Base-by-base conservation (phyloP, 345 rosid species). In the Nasturtium officinale region DNA sequence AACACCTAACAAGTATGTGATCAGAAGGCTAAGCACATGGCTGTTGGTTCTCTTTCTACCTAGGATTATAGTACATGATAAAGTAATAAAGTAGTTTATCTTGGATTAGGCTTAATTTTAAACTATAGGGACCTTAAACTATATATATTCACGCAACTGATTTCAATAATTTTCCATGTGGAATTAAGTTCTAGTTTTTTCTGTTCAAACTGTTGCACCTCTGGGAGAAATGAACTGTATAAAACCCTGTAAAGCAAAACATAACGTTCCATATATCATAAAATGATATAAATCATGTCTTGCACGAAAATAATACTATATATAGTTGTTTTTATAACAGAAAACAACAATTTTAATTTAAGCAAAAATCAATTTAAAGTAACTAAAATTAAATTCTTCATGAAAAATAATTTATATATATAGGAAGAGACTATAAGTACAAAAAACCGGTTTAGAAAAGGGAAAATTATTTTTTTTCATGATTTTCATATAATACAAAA, bases 21-120 rank as follows among this genome's bases (percentile, higher is more conserved):
- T 57, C 21, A 70, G 62, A 57, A 56, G 46, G 48, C 72, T 77
- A 63, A 20, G 72, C 76, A 77, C 76, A 77, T 71, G 80, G 33
- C 16, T 52, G 48, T 18, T 47, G 30, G 18, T 7, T 64, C 56
- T 33, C 48, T 52, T 35, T 63, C 13, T 16, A 52, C 38, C 58
- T 29, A 42, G 28, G 50, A 23, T 32, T 53, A 45, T 16, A 23
- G 25, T 70, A 63, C 28, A 42, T 4, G 40, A 29, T 42, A 55
- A 46, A 55, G 8, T 46, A 55, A 62, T 62, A 69, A 43, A 61
- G 26, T 46, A 61, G 26, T 46, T 30, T 47, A 32, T 32, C 48
- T 50, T 66, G 23, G 33, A 32, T 20, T 67, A 52, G 16, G 50
- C 61, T 53, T 53, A 53, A 38, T 50, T 38, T 62, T 25, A 15